Base-by-base conservation (phyloP, 1,139 yeast genomes). In the Insectozyma bohioensis region DNA sequence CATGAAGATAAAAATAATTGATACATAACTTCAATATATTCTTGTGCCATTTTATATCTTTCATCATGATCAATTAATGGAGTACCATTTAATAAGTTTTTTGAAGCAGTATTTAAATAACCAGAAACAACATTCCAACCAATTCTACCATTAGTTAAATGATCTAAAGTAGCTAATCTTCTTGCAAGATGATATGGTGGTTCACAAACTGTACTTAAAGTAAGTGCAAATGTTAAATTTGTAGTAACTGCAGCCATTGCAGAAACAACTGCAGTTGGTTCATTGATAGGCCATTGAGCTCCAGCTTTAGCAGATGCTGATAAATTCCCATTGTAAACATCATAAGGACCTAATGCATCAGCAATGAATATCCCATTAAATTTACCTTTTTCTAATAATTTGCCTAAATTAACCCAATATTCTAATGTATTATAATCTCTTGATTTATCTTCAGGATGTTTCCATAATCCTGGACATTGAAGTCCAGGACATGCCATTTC, bases 91-190 rank as follows among this genome's bases (percentile, higher is more conserved):
- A 65, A 44, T 26, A 66, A 43, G 36, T 66, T 65, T 42, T 66
- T 51, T 3, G 68, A 62, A 7, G 72, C 68, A 40, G 68, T 56
- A 34, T 66, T 68, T 36, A 65, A 52, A 35, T 60, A 58, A 2
- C 70, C 59, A 3, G 71, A 60, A 18, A 67, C 71, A 17, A 67
- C 55, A 40, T 67, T 67, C 72, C 72, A 67, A 4, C 72, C 74
- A 35, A 67, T 56, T 49, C 74, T 56, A 9, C 73, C 74, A 22
- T 60, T 61, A 9, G 72, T 60, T 31, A 67, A 56, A 34, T 65
- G 67, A 40, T 65, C 72, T 30, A 66, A 48, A 1, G 72, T 63
- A 6, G 72, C 71, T 38, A 64, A 47, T 42, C 72, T 53, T 47
- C 74, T 60, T 6, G 70, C 61, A 33, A 67, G 60, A 45, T 64